Evolutionary conservation across 1,139 yeast species (phyloP), one percentile per base, ranked within the genome.

Genomic region (Debaryomycetaceae sp.): DNA sequence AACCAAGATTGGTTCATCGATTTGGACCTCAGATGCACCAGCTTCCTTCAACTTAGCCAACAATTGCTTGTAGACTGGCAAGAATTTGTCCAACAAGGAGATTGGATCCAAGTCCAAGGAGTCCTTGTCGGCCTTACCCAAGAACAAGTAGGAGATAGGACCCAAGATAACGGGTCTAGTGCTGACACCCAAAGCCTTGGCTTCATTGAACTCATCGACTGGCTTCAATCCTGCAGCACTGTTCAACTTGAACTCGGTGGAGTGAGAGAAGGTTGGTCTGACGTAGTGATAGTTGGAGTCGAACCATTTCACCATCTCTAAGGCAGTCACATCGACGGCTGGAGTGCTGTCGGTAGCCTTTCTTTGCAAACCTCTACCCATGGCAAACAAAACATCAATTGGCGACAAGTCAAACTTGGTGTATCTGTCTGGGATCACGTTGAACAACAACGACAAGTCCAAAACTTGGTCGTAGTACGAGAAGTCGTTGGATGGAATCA

Each of bases 331-430:
- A 73, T 95, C 99, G 59, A 93, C 97, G 57, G 96, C 96, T 58
- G 86, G 80, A 52, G 83, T 70, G 58, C 91, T 68, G 59, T 87
- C 97, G 57, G 95, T 87, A 58, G 96, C 96, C 75, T 87, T 85
- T 77, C 95, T 88, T 81, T 95, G 99, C 70, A 93, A 83, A 84
- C 99, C 99, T 83, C 99, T 90, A 75, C 98, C 99, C 99, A 93
- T 95, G 65, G 99, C 99, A 70, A 93, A 93, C 65, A 88, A 77
- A 54, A 90, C 89, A 73, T 93, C 99, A 62, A 93, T 80, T 69
- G 91, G 85, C 55, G 91, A 83, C 68, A 93, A 83, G 64, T 86
- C 83, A 76, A 80, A 88, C 80, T 93, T 87, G 75, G 91, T 78
- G 86, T 93, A 93, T 76, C 98, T 87, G 62, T 88, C 95, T 66